These are phyloP conservation scores for Albifimbria verrucaria DNA, from an alignment of 2,329 filamentous ascomycete genomes.

Conservation along the genomic window DNA sequence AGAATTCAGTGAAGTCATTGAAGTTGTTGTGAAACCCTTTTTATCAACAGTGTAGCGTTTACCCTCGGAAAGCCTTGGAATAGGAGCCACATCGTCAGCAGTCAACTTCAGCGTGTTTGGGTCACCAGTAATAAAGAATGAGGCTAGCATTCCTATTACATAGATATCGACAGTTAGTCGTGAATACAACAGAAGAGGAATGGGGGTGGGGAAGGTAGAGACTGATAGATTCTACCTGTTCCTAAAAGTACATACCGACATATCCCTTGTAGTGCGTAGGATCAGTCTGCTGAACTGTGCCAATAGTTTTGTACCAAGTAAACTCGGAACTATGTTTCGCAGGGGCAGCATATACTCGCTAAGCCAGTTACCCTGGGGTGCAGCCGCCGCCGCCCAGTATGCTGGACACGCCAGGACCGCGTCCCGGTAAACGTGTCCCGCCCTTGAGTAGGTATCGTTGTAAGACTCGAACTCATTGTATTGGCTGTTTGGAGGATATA, in stretches of 20 bases:
- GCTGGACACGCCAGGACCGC: neutral
- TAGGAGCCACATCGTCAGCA: neutral
- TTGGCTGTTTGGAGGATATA: neutral
- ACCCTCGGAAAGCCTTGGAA: neutral
- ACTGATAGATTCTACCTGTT: neutral
- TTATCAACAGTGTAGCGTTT: neutral
- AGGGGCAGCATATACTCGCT: neutral
- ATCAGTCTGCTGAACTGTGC: neutral
- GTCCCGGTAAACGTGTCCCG: neutral
- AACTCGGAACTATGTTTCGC: neutral
- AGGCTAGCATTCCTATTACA: neutral
- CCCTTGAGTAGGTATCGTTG: neutral
- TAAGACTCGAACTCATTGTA: neutral
- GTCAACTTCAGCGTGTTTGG: conserved; percentile 1
- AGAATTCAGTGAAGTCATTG: neutral
- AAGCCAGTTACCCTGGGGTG: neutral
- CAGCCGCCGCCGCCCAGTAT: neutral
- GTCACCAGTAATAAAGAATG: neutral
- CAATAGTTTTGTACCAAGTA: neutral
- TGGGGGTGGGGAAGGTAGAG: neutral
- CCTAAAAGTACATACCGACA: neutral
- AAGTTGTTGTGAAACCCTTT: neutral
- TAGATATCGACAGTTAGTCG: neutral
- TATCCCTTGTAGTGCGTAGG: neutral
- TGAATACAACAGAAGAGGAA: neutral